Base-by-base conservation (phyloP, 371 early-diverging fungal genomes). In the Choanephora cucurbitarum region DNA sequence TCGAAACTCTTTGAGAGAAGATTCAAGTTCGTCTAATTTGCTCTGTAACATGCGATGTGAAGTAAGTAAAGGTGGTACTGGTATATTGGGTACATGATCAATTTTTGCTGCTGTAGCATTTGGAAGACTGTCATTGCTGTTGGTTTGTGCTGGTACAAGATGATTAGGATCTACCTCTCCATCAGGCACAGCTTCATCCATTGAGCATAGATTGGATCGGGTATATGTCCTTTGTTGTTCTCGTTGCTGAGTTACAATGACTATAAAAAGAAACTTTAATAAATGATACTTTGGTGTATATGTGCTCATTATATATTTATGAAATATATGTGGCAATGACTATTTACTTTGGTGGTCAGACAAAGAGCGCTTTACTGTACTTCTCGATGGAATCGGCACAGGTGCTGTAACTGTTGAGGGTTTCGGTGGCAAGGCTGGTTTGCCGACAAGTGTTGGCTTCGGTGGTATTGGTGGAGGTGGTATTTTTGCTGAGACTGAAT, bases 61-160 rank as follows among this genome's bases (percentile, higher is more conserved):
- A 1, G 82, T 81, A 7, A 81, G 63, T 7, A 84, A 55, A 2
- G 84, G 84, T 0, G 84, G 79, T 2, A 73, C 71, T 2, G 84
- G 84, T 37, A 84, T 84, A 13, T 75, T 60, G 5, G 84, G 84
- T 22, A 75, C 57, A 68, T 77, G 67, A 55, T 64, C 69, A 42
- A 69, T 57, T 37, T 62, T 66, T 53, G 66, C 49, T 3, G 61
- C 51, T 2, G 69, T 56, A 14, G 57, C 44, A 31, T 73, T 73
- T 21, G 66, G 64, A 15, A 72, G 42, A 46, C 69, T 74, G 37
- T 72, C 75, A 5, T 69, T 75, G n/a, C 67, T 72, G 49, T 73
- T 79, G 13, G 75, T 76, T 57, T 79, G 80, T 13, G 80, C 80
- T 8, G 77, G 77, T 5, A 69, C 75, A 11, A 79, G 57, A 24